Evolutionary conservation across 805 yeast genomes (phyloP), one percentile per base, ranked within the genome.

Genomic region (Brettanomyces naardenensis): DNA sequence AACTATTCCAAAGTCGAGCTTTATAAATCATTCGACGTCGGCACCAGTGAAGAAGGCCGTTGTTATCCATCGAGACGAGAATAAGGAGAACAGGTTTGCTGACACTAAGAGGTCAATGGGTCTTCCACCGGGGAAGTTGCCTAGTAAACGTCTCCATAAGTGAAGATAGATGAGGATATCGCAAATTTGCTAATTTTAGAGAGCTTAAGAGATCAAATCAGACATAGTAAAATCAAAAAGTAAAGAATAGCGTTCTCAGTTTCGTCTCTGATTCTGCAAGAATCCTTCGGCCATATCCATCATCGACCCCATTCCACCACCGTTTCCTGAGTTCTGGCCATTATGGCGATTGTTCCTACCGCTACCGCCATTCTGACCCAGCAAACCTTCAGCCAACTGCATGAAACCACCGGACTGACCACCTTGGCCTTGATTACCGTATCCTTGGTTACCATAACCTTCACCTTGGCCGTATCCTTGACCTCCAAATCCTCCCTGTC

Each of bases 1-100:
- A 5, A 30, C n/a, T n/a, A 71, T 69, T 11, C 70, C 66, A 44
- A 71, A 76, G 38, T 78, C 81, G 1, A 35, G 41, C 6, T 45
- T 48, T 0, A 64, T 80, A 11, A 88, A 83, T 54, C 90, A 80
- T 33, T 66, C 70, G 1, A 77, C 72, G 40, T 81, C 89, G 0
- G 72, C 75, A 3, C 88, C 83, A 3, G 64, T 82, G 3, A 73
- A 72, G 41, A 60, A 78, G 40, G 28, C 63, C 3, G 44, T 50
- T 13, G 15, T 32, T 14, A 45, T 48, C 1, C 28, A 22, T 6
- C 18, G 14, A 6, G 32, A 40, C 2, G 52, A 36, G 9, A 30
- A 39, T 14, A 39, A 36, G 22, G 37, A 37, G 32, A 32, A 36
- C 19, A 32, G 33, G 18, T 14, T 7, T 18, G 10, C 19, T 18